phyloP scores from a whole-genome alignment of 2,329 filamentous ascomycete genomes.

The Immersiporthe knoxdaviesiana region DNA sequence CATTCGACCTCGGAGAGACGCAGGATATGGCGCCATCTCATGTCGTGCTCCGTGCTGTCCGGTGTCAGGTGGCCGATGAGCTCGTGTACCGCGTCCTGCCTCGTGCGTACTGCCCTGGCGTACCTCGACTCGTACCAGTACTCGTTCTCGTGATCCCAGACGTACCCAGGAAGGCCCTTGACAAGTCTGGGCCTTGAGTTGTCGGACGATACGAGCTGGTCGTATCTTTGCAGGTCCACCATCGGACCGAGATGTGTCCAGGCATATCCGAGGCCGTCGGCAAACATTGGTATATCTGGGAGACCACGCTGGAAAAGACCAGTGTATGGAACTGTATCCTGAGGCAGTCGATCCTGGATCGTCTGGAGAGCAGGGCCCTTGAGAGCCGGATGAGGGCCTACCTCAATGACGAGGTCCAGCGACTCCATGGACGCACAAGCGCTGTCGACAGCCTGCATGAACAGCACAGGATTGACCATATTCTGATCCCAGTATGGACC shows the following conservation, averaged over 20 bases:
- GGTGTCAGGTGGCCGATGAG: not conserved
- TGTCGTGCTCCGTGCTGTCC: not conserved
- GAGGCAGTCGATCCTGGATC: not conserved
- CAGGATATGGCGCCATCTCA: not conserved
- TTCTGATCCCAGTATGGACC: conserved; percentile 32
- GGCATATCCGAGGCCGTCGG: not conserved
- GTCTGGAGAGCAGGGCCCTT: not conserved
- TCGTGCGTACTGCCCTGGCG: not conserved
- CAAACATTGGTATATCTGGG: not conserved
- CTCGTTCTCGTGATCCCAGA: not conserved
- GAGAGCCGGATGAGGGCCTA: not conserved
- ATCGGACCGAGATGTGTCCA: not conserved
- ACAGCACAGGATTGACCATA: conserved; percentile 33
- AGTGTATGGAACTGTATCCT: not conserved
- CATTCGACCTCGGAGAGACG: not conserved
- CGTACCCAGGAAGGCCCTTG: not conserved
- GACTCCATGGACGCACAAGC: not conserved
- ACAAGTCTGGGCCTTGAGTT: not conserved
- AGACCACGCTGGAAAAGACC: not conserved
- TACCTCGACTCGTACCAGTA: not conserved
- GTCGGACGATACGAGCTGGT: not conserved
- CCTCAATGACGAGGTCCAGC: not conserved
- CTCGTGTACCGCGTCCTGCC: not conserved
- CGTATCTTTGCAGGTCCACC: not conserved
- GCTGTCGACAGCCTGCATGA: conserved; percentile 22